phyloP scores from a whole-genome alignment of 2,329 filamentous ascomycete species.

The Aspergillus carbonarius region DNA sequence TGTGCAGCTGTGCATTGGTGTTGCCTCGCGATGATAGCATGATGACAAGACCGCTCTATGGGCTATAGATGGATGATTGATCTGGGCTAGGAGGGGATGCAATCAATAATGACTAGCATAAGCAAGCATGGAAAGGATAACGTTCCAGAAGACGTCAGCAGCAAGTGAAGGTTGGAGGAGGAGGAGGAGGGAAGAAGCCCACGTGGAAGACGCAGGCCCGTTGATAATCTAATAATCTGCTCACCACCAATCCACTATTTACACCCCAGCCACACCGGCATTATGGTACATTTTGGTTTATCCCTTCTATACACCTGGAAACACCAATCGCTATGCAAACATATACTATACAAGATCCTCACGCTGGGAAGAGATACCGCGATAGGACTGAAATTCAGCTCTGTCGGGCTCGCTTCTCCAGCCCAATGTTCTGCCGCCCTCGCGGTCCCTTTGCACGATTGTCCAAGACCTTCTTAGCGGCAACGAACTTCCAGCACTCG shows the following conservation, averaged over 20 bases:
- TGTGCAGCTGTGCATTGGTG: conserved; percentile 22
- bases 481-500: conserved; percentile 35
- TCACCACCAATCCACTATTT: neutral
- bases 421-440: conserved; percentile 26
- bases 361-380: neutral
- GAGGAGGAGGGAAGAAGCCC: neutral
- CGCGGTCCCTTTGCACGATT: conserved; percentile 26
- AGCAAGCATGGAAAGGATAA: too few species aligned
- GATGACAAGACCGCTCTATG: neutral
- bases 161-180: neutral
- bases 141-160: neutral
- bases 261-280: neutral
- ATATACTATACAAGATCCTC: neutral
- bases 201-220: neutral
- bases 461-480: conserved; percentile 32
- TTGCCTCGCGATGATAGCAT: conserved; percentile 32
- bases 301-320: neutral
- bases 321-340: conserved; percentile 18
- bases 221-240: neutral
- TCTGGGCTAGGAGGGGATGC: too few species aligned
- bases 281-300: neutral
- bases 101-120: too few species aligned
- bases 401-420: conserved; percentile 21
- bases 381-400: neutral
- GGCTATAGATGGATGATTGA: neutral